Conservation (phyloP, 805 yeast species). For the Blastobotrys chiropterorum region DNA sequence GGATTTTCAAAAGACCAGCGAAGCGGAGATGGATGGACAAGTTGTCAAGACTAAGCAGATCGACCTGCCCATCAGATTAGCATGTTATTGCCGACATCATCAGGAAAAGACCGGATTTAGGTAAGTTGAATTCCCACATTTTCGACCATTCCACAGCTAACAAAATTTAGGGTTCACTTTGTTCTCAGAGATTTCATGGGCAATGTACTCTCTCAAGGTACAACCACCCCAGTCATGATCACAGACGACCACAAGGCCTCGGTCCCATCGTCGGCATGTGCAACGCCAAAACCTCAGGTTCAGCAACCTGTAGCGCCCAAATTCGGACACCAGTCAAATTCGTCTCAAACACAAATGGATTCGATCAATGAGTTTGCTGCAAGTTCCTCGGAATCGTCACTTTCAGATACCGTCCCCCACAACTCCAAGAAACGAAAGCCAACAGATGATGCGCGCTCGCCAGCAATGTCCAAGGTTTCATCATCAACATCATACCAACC, state of each 20-base stretch:
- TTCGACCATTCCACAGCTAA: not conserved
- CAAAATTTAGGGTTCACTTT: slow-evolving; percentile 22
- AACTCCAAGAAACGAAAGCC: slow-evolving; percentile 6
- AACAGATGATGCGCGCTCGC: not conserved
- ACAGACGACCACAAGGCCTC: slow-evolving; percentile 85
- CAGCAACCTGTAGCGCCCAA: no score
- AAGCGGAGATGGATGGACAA: slow-evolving; percentile 23
- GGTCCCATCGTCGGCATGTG: slow-evolving; percentile 18
- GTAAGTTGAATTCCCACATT: slow-evolving; percentile 4
- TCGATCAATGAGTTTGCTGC: not conserved
- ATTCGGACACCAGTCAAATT: no score
- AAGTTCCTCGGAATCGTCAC: not conserved
- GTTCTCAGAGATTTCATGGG: slow-evolving; percentile 58
- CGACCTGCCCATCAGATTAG: slow-evolving; percentile 65
- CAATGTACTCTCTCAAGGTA: slow-evolving; percentile 61
- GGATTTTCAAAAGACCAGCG: slow-evolving; percentile 39
- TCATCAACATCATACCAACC: not conserved
- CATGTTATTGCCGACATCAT: slow-evolving; percentile 96
- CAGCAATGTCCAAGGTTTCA: not conserved
- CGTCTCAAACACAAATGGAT: not conserved
- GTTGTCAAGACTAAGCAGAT: slow-evolving; percentile 31
- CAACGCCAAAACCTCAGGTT: not conserved
- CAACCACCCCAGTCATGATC: slow-evolving; percentile 74
- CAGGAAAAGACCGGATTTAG: slow-evolving; percentile 81
- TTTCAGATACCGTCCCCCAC: not conserved